These are phyloP conservation scores for Apiospora rasikravindrae DNA, from an alignment of 2,329 filamentous ascomycete genomes.

Conservation along the genomic window DNA sequence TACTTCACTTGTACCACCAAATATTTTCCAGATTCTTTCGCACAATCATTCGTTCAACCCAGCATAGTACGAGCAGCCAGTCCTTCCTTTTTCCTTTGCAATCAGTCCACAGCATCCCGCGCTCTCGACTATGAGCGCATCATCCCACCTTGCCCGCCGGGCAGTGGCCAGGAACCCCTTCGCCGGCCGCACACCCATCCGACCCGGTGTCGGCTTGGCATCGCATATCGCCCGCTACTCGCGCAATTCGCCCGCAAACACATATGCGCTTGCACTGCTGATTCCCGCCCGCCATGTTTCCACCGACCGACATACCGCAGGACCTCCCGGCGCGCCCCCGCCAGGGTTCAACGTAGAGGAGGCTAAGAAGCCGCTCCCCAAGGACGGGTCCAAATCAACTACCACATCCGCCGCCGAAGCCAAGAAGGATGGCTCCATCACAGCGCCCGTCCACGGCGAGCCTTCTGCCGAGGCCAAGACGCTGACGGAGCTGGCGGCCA, in stretches of 20 bases:
- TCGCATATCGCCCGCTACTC: constrained; percentile 51
- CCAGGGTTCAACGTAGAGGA: constrained; percentile 90
- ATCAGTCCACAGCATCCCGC: background rate
- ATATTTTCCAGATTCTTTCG: background rate
- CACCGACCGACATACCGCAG: constrained; percentile 63
- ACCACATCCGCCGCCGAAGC: constrained; percentile 38
- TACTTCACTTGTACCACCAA: background rate
- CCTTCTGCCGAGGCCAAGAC: constrained; percentile 43
- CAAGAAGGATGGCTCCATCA: constrained; percentile 31
- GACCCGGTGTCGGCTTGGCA: constrained; percentile 52
- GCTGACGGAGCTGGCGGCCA: constrained; percentile 66
- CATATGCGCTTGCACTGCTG: constrained; percentile 60
- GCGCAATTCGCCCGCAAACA: constrained; percentile 49
- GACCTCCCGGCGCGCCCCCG: constrained; percentile 68
- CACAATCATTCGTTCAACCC: background rate
- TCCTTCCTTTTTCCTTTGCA: constrained; percentile 3
- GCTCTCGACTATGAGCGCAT: constrained; percentile 37
- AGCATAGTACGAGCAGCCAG: background rate
- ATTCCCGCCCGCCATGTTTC: constrained; percentile 61
- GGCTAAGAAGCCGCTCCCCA: constrained; percentile 81
- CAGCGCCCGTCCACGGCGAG: constrained; percentile 34
- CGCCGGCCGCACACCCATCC: constrained; percentile 51
- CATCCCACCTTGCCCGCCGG: constrained; percentile 60
- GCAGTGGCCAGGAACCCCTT: constrained; percentile 60
- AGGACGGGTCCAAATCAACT: constrained; percentile 49